Percentiles rank a stretch among this genome's conserved stretches.
Conservation (phyloP, 352 stramenopile genomes). For the Pythium aristosporum region DNA sequence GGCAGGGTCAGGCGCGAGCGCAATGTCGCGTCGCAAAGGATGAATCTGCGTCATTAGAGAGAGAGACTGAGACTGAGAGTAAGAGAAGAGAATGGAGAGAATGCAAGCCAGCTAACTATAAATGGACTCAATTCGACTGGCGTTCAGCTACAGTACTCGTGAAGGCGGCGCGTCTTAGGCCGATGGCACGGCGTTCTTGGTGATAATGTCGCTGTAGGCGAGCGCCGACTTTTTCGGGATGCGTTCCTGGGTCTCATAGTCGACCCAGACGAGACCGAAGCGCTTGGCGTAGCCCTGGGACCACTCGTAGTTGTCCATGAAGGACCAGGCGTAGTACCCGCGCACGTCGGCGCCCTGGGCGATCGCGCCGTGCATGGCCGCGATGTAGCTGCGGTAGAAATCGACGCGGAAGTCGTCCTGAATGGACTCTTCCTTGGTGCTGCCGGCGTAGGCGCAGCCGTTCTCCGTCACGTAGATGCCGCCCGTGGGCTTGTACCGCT, state of each 20-base stretch:
- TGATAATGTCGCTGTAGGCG: slow-evolving; percentile 38
- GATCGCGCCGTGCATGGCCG: slow-evolving; percentile 54
- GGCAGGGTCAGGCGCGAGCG: no score
- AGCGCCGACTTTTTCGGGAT: slow-evolving; percentile 50
- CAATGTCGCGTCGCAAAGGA: no score
- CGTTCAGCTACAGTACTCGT: no score
- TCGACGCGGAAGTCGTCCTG: slow-evolving; percentile 76
- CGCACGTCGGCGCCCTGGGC: slow-evolving; percentile 55
- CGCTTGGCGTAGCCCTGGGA: slow-evolving; percentile 57
- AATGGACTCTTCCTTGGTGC: slow-evolving; percentile 17
- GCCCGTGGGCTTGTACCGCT: slow-evolving; percentile 73
- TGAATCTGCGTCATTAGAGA: no score
- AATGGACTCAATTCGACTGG: no score
- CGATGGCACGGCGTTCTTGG: slow-evolving; percentile 4
- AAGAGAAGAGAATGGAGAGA: no score
- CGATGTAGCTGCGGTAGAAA: slow-evolving; percentile 80
- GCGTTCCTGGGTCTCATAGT: slow-evolving; percentile 46
- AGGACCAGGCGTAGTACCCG: slow-evolving; percentile 91
- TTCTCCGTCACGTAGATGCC: slow-evolving; percentile 93
- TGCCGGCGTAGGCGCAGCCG: slow-evolving; percentile 41
- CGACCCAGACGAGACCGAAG: slow-evolving; percentile 55
- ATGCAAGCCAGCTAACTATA: no score
- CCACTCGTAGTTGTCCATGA: slow-evolving; percentile 97
- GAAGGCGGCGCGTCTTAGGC: background rate
- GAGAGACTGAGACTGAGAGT: no score